Conservation (phyloP, 805 yeast species). For the Sugiyamaella qingdaonensis region DNA sequence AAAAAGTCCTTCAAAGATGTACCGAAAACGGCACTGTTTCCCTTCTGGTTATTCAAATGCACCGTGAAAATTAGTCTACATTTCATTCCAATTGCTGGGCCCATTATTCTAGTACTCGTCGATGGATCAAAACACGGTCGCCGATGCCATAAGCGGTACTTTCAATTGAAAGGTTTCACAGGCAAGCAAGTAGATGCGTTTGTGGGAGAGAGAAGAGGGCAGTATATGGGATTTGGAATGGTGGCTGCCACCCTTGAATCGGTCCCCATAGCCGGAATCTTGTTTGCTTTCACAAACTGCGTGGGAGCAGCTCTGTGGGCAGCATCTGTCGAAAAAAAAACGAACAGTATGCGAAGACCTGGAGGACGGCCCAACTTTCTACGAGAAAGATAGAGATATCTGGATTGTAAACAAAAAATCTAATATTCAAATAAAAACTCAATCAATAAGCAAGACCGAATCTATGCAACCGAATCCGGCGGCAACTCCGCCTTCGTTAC, state of each 20-base stretch:
- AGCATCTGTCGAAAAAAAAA: slow-evolving; percentile 25
- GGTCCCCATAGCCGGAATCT: slow-evolving; percentile 33
- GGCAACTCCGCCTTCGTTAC: slow-evolving; percentile 98
- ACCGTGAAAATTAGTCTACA: slow-evolving; percentile 38
- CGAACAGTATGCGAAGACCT: background rate
- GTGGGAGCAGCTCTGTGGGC: slow-evolving; percentile 40
- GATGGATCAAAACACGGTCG: slow-evolving; percentile 55
- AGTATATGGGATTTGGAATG: slow-evolving; percentile 34
- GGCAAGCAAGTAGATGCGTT: slow-evolving; percentile 38
- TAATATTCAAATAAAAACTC: background rate
- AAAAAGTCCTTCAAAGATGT: slow-evolving; percentile 32
- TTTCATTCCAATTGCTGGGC: slow-evolving; percentile 57
- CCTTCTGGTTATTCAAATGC: slow-evolving; percentile 39
- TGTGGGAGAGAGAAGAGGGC: slow-evolving; percentile 27
- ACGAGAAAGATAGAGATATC: background rate
- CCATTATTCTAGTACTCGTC: slow-evolving; percentile 45
- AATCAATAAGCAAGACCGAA: slow-evolving; percentile 54
- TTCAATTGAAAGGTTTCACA: slow-evolving; percentile 49
- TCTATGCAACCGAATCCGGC: slow-evolving; percentile 99
- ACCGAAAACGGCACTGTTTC: slow-evolving; percentile 40
- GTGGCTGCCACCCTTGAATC: slow-evolving; percentile 35
- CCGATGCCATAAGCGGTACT: slow-evolving; percentile 52
- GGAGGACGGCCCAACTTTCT: background rate
- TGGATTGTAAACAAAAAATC: background rate
- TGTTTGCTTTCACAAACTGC: slow-evolving; percentile 35